Percentiles rank a stretch among this genome's conserved stretches.
These are phyloP conservation scores for Alisma plantagoaquatica DNA, from an alignment of 106 monocot species.

Conservation along the genomic window DNA sequence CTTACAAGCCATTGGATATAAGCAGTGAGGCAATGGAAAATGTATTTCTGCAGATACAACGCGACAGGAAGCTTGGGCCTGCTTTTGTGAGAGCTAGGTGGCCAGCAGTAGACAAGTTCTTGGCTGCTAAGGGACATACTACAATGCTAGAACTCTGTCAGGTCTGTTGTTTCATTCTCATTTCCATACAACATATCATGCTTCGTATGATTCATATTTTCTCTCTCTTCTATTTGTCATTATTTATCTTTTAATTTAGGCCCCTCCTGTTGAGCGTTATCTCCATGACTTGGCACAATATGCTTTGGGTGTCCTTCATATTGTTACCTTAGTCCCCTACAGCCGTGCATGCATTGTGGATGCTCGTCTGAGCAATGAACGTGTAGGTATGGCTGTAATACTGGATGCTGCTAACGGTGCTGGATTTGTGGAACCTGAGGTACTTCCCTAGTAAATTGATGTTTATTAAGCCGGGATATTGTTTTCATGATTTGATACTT, in stretches of 20 bases:
- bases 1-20: slow-evolving; percentile 88
- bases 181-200: too few relatives aligned
- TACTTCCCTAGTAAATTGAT: too few relatives aligned
- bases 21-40: slow-evolving; percentile 94
- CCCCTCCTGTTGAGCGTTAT: slow-evolving; percentile 79
- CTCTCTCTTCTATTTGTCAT: slow-evolving; percentile 1
- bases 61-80: slow-evolving; percentile 91
- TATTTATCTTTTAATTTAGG: slow-evolving; percentile 32
- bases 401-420: slow-evolving; percentile 73
- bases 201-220: too few relatives aligned
- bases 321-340: slow-evolving; percentile 68
- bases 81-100: slow-evolving; percentile 80
- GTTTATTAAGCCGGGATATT: too few relatives aligned
- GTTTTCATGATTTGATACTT: too few relatives aligned
- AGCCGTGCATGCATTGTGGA: slow-evolving; percentile 71
- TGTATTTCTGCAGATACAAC: slow-evolving; percentile 79
- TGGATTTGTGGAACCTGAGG: slow-evolving; percentile 81
- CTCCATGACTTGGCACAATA: slow-evolving; percentile 91
- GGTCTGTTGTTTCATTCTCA: slow-evolving; percentile 27
- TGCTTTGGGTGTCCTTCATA: slow-evolving; percentile 90
- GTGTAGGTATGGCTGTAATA: slow-evolving; percentile 89
- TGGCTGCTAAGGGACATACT: slow-evolving; percentile 74
- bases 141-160: slow-evolving; percentile 86
- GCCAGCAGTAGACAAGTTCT: slow-evolving; percentile 81
- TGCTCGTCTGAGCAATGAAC: slow-evolving; percentile 84